Conservation (phyloP, 2,329 filamentous ascomycete genomes). For the Fusarium compactum region DNA sequence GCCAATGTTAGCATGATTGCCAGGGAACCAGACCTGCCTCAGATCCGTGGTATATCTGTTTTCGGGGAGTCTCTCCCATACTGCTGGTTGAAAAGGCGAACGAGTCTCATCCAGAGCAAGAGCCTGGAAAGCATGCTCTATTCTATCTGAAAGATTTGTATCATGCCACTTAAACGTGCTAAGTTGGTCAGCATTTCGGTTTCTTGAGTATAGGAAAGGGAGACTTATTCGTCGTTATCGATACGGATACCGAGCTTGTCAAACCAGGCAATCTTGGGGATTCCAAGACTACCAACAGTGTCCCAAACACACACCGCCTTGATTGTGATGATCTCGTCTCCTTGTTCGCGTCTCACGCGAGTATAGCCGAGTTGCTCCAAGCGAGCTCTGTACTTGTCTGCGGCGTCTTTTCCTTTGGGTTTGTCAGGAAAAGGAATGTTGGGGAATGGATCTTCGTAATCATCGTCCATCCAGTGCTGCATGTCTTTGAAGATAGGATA, state of each 20-base stretch:
- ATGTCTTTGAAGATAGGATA: slow-evolving; percentile 68
- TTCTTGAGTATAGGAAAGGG: not conserved
- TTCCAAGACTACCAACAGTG: slow-evolving; percentile 58
- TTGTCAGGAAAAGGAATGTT: slow-evolving; percentile 61
- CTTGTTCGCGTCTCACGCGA: slow-evolving; percentile 56
- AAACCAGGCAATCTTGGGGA: slow-evolving; percentile 61
- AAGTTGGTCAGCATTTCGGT: slow-evolving; percentile 47
- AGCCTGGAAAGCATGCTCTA: slow-evolving; percentile 70
- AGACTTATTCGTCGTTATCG: slow-evolving; percentile 61
- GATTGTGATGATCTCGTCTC: slow-evolving; percentile 59
- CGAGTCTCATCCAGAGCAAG: slow-evolving; percentile 69
- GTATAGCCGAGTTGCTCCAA: slow-evolving; percentile 60
- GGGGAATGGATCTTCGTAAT: slow-evolving; percentile 62
- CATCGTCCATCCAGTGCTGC: slow-evolving; percentile 62
- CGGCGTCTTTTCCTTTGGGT: slow-evolving; percentile 59
- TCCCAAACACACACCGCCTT: slow-evolving; percentile 62
- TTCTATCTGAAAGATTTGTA: slow-evolving; percentile 63
- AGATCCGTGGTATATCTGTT: slow-evolving; percentile 58
- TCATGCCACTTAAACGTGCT: slow-evolving; percentile 65
- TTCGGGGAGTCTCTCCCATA: slow-evolving; percentile 62
- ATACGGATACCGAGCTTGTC: slow-evolving; percentile 61
- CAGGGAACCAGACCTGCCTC: slow-evolving; percentile 74
- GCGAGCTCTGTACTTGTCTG: slow-evolving; percentile 57
- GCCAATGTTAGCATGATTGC: slow-evolving; percentile 77
- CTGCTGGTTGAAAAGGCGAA: slow-evolving; percentile 65